Evolutionary conservation across 2,329 filamentous ascomycete species (phyloP), one percentile per base, ranked within the genome.

Genomic region (Colletotrichum spinosum): DNA sequence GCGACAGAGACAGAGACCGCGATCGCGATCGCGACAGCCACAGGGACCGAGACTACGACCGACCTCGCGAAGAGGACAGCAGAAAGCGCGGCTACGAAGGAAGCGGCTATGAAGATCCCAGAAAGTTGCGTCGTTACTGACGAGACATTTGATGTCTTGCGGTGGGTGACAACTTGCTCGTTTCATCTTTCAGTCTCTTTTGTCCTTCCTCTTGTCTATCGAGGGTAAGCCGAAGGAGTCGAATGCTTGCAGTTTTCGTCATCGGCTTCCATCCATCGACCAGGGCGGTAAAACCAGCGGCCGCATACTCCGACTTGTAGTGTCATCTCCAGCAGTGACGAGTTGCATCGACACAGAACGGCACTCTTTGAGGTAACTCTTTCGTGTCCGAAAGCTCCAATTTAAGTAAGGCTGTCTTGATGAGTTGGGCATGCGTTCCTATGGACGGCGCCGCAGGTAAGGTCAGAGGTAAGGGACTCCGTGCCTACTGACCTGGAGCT

Each of bases 101-200:
- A 74, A 89, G 90, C 75, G 86, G 88, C 70, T 90, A 94, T 80
- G 93, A 97, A 74, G 94, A 97, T 78, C 86, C 88, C 54, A 79
- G 86, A 64, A 90, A 90, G 78, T 75, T 90, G 68, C 87, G 88
- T 69, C 86, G 88, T 69, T 90, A 90, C 79, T 89, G 81, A 81
- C 74, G 75, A 76, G 75, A 77, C 75, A 72, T 67, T 62, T 51
- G 49, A 67, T 68, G 74, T 78, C 75, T 78, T 78, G 76, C 74
- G 80, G 82, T 84, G 81, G 82, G 83, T 67, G 60, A 42, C 53
- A 46, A 42, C 44, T 54, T 50, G 56, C 58, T 52, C 65, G 44
- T 60, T 52, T 54, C 48, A 49, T 65, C 34, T 46, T 55, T 52
- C 48, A 34, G 60, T 69, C 65, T 75, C 68, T 67, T 73, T 70